Evolutionary conservation across 1,284 basidiomycete species (phyloP).

Genomic region (Athelia sp.): DNA sequence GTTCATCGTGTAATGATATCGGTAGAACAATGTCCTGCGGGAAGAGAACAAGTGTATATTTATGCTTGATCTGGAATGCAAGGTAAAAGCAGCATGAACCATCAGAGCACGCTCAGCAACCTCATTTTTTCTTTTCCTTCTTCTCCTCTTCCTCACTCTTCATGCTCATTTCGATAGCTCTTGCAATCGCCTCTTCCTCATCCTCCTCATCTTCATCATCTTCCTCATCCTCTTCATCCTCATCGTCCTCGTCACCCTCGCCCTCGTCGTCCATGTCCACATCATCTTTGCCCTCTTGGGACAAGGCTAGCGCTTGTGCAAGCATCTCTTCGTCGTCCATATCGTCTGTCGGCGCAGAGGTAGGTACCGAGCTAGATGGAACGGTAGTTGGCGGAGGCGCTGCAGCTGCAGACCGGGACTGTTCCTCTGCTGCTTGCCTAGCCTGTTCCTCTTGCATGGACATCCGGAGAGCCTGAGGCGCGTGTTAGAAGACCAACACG

Average conservation of each 20-base stretch:
- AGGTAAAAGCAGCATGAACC: no score
- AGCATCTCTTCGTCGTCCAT: conserved; percentile 34
- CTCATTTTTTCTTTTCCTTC: conserved; percentile 21
- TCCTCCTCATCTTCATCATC: conserved; percentile 43
- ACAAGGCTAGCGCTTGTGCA: conserved; percentile 31
- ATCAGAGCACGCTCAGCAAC: no score
- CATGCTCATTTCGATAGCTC: conserved; percentile 60
- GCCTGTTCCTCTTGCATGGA: conserved; percentile 97
- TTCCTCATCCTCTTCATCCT: conserved; percentile 46
- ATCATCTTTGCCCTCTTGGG: conserved; percentile 6
- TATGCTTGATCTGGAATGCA: no score
- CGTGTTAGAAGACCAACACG: not conserved
- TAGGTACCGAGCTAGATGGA: conserved; percentile 22
- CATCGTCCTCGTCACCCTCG: conserved; percentile 37
- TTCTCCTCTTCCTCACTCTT: conserved; percentile 37
- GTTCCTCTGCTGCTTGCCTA: conserved; percentile 66
- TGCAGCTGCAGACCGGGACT: conserved; percentile 26
- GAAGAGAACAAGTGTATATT: no score
- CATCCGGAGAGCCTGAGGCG: conserved; percentile 84
- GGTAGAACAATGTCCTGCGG: no score
- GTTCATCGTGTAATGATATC: no score
- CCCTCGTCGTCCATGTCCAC: conserved; percentile 28
- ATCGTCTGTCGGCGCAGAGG: conserved; percentile 31
- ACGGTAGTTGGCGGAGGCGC: conserved; percentile 19
- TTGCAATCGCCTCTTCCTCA: conserved; percentile 51